Evolutionary conservation across 1,284 basidiomycete species (phyloP).

Genomic region (Chondrostereum purpureum): DNA sequence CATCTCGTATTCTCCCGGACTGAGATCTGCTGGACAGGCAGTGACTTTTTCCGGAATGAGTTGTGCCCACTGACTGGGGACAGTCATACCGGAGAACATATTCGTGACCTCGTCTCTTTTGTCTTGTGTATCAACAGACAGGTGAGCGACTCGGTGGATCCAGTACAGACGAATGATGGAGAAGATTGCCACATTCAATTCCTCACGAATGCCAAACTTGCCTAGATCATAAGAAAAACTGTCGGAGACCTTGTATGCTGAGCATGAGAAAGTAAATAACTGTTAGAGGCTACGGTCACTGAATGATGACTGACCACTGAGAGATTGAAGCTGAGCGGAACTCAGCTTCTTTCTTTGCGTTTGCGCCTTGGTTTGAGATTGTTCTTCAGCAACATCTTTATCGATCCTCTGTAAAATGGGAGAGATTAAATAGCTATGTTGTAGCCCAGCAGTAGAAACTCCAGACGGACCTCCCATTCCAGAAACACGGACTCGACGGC

Average conservation of each 20-base stretch:
- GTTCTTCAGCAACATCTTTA: too few relatives aligned
- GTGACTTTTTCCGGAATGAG: background rate
- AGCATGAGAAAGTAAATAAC: too few relatives aligned
- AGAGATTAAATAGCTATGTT: too few relatives aligned
- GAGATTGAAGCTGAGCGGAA: too few relatives aligned
- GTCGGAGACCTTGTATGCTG: background rate
- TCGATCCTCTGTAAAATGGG: too few relatives aligned
- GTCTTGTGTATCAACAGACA: background rate
- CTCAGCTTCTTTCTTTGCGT: too few relatives aligned
- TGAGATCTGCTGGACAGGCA: background rate
- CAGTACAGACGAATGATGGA: background rate
- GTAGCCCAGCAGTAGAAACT: too few relatives aligned
- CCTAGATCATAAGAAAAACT: background rate
- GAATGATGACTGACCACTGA: too few relatives aligned
- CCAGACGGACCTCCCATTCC: background rate
- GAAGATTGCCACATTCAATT: background rate
- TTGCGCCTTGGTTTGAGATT: too few relatives aligned
- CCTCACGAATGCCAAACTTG: background rate
- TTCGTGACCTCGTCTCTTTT: background rate
- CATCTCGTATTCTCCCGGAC: background rate
- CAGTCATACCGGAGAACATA: background rate
- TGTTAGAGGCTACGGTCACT: too few relatives aligned
- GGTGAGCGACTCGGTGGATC: background rate
- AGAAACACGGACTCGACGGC: background rate
- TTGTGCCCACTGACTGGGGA: background rate